Evolutionary conservation across 129 eudicot species (phyloP), one percentile per base, ranked within the genome.

Genomic region (Saussurea involucrata): DNA sequence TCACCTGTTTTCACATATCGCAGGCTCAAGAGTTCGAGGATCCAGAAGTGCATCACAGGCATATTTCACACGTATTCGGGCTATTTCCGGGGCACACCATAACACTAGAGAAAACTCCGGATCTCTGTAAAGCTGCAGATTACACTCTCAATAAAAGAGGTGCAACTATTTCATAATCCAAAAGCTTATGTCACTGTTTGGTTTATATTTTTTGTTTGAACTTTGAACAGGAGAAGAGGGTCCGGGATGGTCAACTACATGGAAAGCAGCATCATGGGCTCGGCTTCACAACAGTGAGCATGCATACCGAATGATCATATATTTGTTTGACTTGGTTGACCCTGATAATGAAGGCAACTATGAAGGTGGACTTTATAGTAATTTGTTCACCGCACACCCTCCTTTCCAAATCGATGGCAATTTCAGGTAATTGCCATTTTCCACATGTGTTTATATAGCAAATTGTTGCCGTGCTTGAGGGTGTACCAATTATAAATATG

Each of bases 361-460:
- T 17, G 90, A 88, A 84, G 92, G 96, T 24, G 96, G 96, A 58
- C 86, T 88, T 53, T 88, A 90, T 17, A 85, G 92, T 72, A 88
- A 90, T 78, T 63, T 90, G 31, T 90, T 90, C 65, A 85, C 87
- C 29, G 90, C 96, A 58, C 96, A 90, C 73, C 96, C 90, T 7
- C 96, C 96, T 67, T 90, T 90, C 83, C 96, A 90, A 76, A 90
- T 90, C 36, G 96, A 90, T 78, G 92, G 89, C 24, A 86, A 90
- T 64, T 87, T 90, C 7, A 90, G 90, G 92, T 82, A 81, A 66
- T 53, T 37, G 21, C 17, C 53, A 53, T 63, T n/a, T 18, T 40
- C 4, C 24, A 53, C 60, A 31, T 49, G 9, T 72, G 15, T 21
- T 68, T 33, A 24, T 27, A 73, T 28, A 34, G 17, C 31, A 2